Conservation (phyloP, 768 basidiomycete species). For the Thelephora aurantiotincta region DNA sequence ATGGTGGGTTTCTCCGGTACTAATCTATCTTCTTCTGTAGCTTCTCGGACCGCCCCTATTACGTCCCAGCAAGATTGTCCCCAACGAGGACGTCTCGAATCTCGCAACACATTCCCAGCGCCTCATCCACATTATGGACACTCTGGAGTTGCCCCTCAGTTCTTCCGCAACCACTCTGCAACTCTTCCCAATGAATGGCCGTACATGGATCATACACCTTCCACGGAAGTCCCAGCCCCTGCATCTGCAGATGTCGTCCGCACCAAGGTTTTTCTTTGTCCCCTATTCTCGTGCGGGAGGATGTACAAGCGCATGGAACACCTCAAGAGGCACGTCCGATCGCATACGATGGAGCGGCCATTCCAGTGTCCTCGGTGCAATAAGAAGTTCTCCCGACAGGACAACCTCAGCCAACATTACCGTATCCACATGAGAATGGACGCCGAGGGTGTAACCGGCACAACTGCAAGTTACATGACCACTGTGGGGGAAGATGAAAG, state of each 20-base stretch:
- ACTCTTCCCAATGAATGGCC: not conserved
- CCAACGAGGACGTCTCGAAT: not conserved
- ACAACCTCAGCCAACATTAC: slow-evolving; percentile 79
- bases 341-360: slow-evolving; percentile 83
- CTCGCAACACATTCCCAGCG: not conserved
- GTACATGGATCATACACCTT: not conserved
- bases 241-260: slow-evolving; percentile 7
- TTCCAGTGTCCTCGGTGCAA: slow-evolving; percentile 61
- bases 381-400: slow-evolving; percentile 78
- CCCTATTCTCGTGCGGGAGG: slow-evolving; percentile 69
- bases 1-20: not conserved
- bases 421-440: slow-evolving; percentile 55
- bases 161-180: not conserved
- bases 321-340: slow-evolving; percentile 74
- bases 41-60: too few species aligned
- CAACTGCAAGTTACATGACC: slow-evolving; percentile 13
- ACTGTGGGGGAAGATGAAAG: slow-evolving; percentile 14
- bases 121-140: too few species aligned
- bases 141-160: not conserved
- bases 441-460: slow-evolving; percentile 14
- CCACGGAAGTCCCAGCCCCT: slow-evolving; percentile 3
- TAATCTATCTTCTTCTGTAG: too few species aligned
- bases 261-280: slow-evolving; percentile 63
- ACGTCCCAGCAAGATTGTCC: too few species aligned
- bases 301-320: slow-evolving; percentile 91